Conservation (phyloP, 148 eudicot species). For the Vaccinium myrtillus region DNA sequence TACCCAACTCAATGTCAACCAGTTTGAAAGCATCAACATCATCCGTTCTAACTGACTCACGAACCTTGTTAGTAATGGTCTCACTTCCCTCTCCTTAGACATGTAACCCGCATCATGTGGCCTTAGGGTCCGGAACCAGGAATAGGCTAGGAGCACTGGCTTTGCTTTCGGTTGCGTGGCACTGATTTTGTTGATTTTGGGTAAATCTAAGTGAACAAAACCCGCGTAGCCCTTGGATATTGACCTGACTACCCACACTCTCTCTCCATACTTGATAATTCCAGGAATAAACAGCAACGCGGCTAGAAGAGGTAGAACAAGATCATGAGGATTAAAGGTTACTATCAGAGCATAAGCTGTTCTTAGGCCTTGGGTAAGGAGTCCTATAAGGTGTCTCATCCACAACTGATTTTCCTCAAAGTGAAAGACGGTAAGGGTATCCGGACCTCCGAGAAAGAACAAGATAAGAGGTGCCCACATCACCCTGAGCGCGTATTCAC, state of each 20-base stretch:
- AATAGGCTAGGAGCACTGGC: neutral
- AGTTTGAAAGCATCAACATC: neutral
- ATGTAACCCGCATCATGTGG: neutral
- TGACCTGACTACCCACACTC: neutral
- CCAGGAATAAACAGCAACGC: neutral
- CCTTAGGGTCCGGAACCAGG: neutral
- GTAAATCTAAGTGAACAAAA: too few species aligned
- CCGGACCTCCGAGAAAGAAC: constrained; percentile 15
- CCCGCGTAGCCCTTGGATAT: neutral
- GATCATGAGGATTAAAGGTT: neutral
- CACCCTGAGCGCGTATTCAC: neutral
- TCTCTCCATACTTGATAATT: constrained; percentile 12
- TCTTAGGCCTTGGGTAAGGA: neutral
- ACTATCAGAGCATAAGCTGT: neutral
- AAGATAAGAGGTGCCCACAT: constrained; percentile 15
- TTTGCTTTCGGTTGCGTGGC: fast-evolving
- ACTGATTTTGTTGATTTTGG: neutral
- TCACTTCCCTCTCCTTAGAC: fast-evolving
- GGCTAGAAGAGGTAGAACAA: neutral
- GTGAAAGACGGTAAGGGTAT: constrained; percentile 1
- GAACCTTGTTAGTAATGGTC: neutral
- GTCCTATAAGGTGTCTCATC: neutral
- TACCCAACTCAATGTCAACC: neutral
- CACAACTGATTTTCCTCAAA: constrained; percentile 2
- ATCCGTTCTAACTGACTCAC: neutral